Evolutionary conservation across 306 rosid genomes (phyloP), one percentile per base, ranked within the genome.

Genomic region (Elaeagnus macrophylla): DNA sequence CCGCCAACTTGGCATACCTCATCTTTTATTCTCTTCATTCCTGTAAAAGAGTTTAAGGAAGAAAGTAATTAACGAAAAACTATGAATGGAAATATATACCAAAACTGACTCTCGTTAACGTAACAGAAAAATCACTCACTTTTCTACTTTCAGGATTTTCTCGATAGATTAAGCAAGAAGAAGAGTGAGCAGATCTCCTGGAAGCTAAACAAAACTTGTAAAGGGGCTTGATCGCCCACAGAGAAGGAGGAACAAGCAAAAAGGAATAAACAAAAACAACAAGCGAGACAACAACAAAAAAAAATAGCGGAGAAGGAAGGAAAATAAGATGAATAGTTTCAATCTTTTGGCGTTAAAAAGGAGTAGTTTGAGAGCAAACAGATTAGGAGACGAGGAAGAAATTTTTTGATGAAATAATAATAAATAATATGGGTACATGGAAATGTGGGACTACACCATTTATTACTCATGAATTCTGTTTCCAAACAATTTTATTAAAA

Each of bases 21-120:
- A 48, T 86, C 95, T 68, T 81, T 72, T 17, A 66, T 65, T 67
- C 94, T 74, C 81, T 81, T 81, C 94, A 84, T 84, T 62, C 43
- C 74, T 79, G 71, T 60, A 56, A 57, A 52, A 5, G 59, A 9
- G 8, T 19, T 12, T 40, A 9, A 11, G 15, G 8, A 48, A 7
- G 47, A 37, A 49, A 35, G 12, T 13, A 46, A 12, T 25, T 15
- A 15, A n/a, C 17, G 8, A 12, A 11, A 18, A 40, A 41, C 19
- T 10, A 45, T 0, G 20, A 66, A 12, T 17, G 37, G 36, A 12
- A 2, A 19, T 45, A 54, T 39, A 37, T 50, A 57, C 7, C 10
- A n/a, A 50, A 45, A 12, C 6, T 14, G 3, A 12, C n/a, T 12
- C 12, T 12, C 15, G 35, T 45, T 12, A 45, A 45, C n/a, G 15